These are phyloP conservation scores for Hypoxylon sp. DNA, from an alignment of 2,329 filamentous ascomycete species.

Conservation along the genomic window DNA sequence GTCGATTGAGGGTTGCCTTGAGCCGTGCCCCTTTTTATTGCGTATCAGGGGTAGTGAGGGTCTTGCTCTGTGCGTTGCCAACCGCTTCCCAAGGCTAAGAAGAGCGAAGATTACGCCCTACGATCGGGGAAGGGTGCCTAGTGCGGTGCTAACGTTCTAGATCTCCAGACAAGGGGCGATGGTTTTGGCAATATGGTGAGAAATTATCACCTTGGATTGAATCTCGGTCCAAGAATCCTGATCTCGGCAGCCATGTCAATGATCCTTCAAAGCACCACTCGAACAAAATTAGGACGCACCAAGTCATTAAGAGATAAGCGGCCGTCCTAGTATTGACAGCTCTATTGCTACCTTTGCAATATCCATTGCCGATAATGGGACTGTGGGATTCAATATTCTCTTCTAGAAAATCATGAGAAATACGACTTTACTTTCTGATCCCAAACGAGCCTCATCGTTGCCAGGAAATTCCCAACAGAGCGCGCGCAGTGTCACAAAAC, in stretches of 20 bases:
- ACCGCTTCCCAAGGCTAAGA: background rate
- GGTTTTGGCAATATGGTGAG: no score
- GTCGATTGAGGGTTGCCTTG: slow-evolving; percentile 11
- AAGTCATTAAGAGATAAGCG: no score
- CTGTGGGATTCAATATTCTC: no score
- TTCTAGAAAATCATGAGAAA: no score
- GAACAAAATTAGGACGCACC: slow-evolving; percentile 3
- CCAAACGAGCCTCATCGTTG: no score
- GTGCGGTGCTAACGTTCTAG: slow-evolving; percentile 11
- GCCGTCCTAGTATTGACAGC: no score
- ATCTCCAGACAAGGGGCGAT: slow-evolving; percentile 5
- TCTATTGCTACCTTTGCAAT: no score
- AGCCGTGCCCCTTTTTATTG: slow-evolving; percentile 19
- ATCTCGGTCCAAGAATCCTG: slow-evolving; percentile 17
- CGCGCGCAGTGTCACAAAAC: no score
- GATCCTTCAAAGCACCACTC: background rate
- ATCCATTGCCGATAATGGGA: no score
- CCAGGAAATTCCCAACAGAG: no score
- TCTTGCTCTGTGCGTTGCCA: background rate
- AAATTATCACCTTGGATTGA: slow-evolving; percentile 25
- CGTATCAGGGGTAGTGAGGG: slow-evolving; percentile 2
- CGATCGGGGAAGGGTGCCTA: slow-evolving; percentile 6
- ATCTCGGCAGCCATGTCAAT: slow-evolving; percentile 4
- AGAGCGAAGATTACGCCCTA: background rate
- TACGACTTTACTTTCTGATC: no score